Evolutionary conservation across 2,329 filamentous ascomycete species (phyloP), one percentile per base, ranked within the genome.

Genomic region (Pseudogymnoascus sp.): DNA sequence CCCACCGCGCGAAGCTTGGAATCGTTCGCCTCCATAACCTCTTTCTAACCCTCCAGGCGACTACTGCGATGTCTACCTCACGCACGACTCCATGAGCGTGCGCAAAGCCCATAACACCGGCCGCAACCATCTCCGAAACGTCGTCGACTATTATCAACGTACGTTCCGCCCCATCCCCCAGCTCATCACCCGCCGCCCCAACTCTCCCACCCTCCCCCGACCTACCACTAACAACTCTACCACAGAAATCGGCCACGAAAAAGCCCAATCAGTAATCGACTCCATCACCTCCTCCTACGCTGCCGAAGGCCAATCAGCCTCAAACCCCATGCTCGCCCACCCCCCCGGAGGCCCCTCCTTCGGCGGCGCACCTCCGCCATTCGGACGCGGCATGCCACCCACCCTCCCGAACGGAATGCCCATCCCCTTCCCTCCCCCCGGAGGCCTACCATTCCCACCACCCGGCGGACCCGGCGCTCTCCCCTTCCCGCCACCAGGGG

Each of bases 41-140:
- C 36, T 34, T 45, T 16, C 51, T 62, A 64, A 65, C 69, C 72
- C 62, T 72, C 66, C 67, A 82, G 78, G 93, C 83, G 95, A 99
- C 77, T 99, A 99, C 79, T 99, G 95, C 85, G 95, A 99, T 89
- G 95, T 99, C 77, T 99, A 99, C 84, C 89, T 99, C 71, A 99
- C 95, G 70, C 95, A 99, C 84, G 95, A 99, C 83, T 96, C 92
- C 54, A 97, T 97, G 93, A 96, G 92, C 79, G 95, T 99, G 78
- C 93, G 95, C 72, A 97, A 97, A 81, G 95, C 95, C 60, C 95
- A 99, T 79, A 99, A 99, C 81, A 89, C 86, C 75, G 95, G 95
- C 67, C 87, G 93, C 72, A 99, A 99, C 80, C 95, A 99, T 75
- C 80, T 99, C 67, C 90, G 95, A 73, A 99, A 99, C 77, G 95